Conservation (phyloP, 2,329 filamentous ascomycete species). For the Falciphora oryzae region DNA sequence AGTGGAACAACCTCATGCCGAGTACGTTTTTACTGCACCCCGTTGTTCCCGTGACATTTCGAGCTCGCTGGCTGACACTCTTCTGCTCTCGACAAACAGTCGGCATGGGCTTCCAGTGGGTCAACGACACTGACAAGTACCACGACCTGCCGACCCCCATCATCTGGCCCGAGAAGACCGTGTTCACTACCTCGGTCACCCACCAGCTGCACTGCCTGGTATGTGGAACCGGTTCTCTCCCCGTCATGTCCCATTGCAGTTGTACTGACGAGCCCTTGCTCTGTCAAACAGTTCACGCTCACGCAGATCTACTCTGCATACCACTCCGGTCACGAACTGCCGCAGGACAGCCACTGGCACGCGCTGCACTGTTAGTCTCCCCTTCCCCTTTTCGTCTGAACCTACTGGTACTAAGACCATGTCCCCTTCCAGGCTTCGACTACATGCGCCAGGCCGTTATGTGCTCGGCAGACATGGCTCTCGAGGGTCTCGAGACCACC, state of each 20-base stretch:
- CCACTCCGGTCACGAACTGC: conserved; percentile 31
- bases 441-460: conserved; percentile 42
- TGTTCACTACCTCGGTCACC: conserved; percentile 31
- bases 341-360: conserved; percentile 40
- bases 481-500: conserved; percentile 40
- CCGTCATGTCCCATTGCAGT: too few species aligned
- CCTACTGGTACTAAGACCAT: conserved; percentile 14
- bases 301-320: conserved; percentile 38
- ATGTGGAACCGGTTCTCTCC: conserved; percentile 8
- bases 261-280: too few species aligned
- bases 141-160: conserved; percentile 30
- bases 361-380: conserved; percentile 30
- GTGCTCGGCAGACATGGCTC: conserved; percentile 38
- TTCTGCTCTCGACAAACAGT: conserved; percentile 14
- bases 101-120: conserved; percentile 31
- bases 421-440: conserved; percentile 28
- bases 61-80: background rate
- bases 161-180: conserved; percentile 28
- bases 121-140: conserved; percentile 29
- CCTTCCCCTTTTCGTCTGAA: too few species aligned
- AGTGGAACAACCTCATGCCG: conserved; percentile 32
- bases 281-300: conserved; percentile 28
- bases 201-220: conserved; percentile 32
- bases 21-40: conserved; percentile 15
- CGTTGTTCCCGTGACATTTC: background rate